Percentiles rank a stretch among this genome's conserved stretches.
Conservation (phyloP, 2,329 filamentous ascomycete genomes). For the Penicillium sp. region DNA sequence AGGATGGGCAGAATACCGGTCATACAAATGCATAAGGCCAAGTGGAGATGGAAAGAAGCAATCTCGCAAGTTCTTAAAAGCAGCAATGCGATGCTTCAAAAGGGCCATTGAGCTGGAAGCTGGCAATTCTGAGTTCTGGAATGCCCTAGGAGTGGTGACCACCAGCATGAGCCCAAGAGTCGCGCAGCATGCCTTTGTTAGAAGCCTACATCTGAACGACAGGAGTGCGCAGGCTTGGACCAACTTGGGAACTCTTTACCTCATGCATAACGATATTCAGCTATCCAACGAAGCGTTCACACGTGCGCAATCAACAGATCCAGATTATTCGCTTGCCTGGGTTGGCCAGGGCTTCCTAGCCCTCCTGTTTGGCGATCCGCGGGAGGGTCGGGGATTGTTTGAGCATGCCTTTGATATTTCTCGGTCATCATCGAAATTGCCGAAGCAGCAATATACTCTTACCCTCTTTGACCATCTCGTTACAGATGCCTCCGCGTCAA, state of each 20-base stretch:
- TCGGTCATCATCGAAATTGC: conserved; percentile 73
- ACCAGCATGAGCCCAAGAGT: conserved; percentile 84
- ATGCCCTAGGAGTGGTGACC: conserved; percentile 88
- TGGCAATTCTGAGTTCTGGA: conserved; percentile 96
- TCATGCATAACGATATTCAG: conserved; percentile 80
- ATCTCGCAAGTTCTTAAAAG: conserved; percentile 71
- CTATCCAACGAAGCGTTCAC: conserved; percentile 92
- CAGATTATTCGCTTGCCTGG: conserved; percentile 93
- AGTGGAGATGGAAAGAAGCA: conserved; percentile 57
- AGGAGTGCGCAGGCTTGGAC: conserved; percentile 84
- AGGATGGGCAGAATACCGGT: conserved; percentile 88
- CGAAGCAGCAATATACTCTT: conserved; percentile 77
- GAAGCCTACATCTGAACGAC: conserved; percentile 92
- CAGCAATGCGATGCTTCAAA: conserved; percentile 90
- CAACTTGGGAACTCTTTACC: conserved; percentile 84
- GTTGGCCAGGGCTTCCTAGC: conserved; percentile 89
- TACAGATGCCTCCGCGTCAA: conserved; percentile 56
- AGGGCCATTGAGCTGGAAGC: conserved; percentile 93
- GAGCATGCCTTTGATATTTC: conserved; percentile 94
- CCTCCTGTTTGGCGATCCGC: conserved; percentile 71
- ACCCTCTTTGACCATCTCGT: conserved; percentile 83
- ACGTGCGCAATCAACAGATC: conserved; percentile 89
- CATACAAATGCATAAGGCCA: conserved; percentile 67
- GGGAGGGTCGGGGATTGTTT: conserved; percentile 83
- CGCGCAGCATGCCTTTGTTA: conserved; percentile 89